phyloP scores from a whole-genome alignment of 139 green algal genomes.

The Nannochloris sp. region DNA sequence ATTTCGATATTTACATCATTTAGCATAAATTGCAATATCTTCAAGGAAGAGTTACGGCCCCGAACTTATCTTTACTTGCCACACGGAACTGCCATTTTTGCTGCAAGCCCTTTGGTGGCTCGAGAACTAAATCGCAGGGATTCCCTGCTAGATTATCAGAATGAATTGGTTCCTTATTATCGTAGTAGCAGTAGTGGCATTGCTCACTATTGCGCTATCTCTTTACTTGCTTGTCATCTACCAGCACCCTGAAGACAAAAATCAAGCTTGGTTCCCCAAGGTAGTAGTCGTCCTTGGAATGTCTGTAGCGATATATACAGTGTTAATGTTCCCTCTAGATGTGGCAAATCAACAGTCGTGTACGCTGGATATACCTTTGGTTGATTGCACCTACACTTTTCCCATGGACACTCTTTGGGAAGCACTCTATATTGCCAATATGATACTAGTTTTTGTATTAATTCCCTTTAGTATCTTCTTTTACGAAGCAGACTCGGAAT shows the following conservation, averaged over 20 bases:
- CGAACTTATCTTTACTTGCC: no score
- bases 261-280: conserved; percentile 94
- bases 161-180: conserved; percentile 36
- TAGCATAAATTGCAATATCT: no score
- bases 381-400: conserved; percentile 72
- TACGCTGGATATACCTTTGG: conserved; percentile 44
- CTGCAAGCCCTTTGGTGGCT: neutral
- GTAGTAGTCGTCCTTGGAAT: conserved; percentile 83
- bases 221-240: conserved; percentile 90
- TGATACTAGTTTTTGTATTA: conserved; percentile 72
- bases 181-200: conserved; percentile 39
- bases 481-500: conserved; percentile 91
- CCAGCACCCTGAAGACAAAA: conserved; percentile 91
- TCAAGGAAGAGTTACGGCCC: no score
- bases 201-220: conserved; percentile 57
- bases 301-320: conserved; percentile 72
- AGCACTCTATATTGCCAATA: conserved; percentile 71
- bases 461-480: conserved; percentile 95
- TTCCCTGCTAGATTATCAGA: neutral
- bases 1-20: no score
- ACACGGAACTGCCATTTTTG: neutral
- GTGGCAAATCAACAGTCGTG: conserved; percentile 84
- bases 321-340: conserved; percentile 92
- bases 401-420: conserved; percentile 89
- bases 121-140: neutral